Conservation (phyloP, 345 rosid genomes). For the Arabis hirsuta region DNA sequence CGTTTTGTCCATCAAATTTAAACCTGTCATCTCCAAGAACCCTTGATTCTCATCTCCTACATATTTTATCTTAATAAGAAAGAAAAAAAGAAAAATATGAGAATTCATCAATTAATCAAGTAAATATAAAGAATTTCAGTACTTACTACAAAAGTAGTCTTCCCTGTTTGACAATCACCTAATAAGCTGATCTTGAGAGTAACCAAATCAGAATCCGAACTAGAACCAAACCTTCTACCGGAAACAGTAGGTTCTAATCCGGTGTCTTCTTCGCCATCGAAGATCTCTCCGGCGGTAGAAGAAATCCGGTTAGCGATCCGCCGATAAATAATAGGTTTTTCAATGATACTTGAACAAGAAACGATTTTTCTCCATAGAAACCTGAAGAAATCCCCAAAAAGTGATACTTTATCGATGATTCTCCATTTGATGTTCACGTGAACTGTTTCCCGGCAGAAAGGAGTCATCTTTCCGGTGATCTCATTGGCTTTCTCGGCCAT, state of each 20-base stretch:
- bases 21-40: constrained; percentile 74
- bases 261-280: constrained; percentile 27
- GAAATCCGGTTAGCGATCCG: constrained; percentile 52
- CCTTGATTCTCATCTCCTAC: constrained; percentile 80
- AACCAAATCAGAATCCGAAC: constrained; percentile 79
- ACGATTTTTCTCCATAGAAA: constrained; percentile 78
- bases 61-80: constrained; percentile 61
- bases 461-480: constrained; percentile 57
- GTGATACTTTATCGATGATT: constrained; percentile 56
- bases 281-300: constrained; percentile 45
- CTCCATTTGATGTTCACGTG: constrained; percentile 65
- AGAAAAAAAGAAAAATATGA: neutral
- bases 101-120: neutral
- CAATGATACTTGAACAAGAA: constrained; percentile 62
- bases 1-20: constrained; percentile 90
- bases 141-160: constrained; percentile 86
- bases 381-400: constrained; percentile 65
- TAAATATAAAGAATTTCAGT: neutral
- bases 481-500: constrained; percentile 52
- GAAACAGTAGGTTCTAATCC: constrained; percentile 35
- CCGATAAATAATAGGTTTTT: constrained; percentile 61
- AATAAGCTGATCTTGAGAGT: constrained; percentile 83
- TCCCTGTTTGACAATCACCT: constrained; percentile 94
- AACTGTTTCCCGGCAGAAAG: constrained; percentile 56
- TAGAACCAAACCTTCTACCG: constrained; percentile 46